phyloP scores from a whole-genome alignment of 1,284 basidiomycete genomes.

The Mycena sp. region DNA sequence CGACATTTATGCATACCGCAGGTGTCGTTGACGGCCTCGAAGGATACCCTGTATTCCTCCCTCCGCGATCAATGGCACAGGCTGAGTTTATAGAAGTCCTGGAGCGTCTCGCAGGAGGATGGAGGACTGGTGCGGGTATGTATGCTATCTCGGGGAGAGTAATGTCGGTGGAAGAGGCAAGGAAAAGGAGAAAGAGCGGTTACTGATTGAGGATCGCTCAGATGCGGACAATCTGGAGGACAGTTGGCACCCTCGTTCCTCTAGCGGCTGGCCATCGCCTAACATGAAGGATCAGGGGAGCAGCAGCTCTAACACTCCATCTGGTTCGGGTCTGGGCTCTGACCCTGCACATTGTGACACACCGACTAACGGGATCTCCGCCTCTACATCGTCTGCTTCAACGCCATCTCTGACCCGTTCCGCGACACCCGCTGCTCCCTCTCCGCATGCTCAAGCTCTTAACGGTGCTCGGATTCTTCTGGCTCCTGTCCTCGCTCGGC shows the following conservation, averaged over 20 bases:
- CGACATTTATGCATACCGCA: slow-evolving; percentile 70
- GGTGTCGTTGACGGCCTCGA: slow-evolving; percentile 80
- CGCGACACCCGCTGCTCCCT: slow-evolving; percentile 32
- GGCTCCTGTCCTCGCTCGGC: slow-evolving; percentile 68
- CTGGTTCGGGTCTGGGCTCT: slow-evolving; percentile 32
- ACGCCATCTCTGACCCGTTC: slow-evolving; percentile 37
- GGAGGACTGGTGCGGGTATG: slow-evolving; percentile 67
- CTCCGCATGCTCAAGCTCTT: slow-evolving; percentile 55
- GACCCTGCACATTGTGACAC: background rate
- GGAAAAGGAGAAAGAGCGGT: slow-evolving; percentile 39
- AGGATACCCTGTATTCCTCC: slow-evolving; percentile 85
- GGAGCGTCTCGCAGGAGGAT: slow-evolving; percentile 78
- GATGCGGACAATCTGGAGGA: background rate
- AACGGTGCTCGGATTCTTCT: slow-evolving; percentile 75
- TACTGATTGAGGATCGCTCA: slow-evolving; percentile 51
- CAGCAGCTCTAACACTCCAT: slow-evolving; percentile 31
- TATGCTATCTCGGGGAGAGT: slow-evolving; percentile 47
- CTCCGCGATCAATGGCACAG: slow-evolving; percentile 85
- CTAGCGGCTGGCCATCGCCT: slow-evolving; percentile 36
- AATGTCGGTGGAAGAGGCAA: slow-evolving; percentile 49
- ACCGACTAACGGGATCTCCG: slow-evolving; percentile 1
- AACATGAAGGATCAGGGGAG: slow-evolving; percentile 20
- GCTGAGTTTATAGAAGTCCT: slow-evolving; percentile 85
- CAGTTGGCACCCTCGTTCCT: slow-evolving; percentile 31
- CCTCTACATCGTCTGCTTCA: slow-evolving; percentile 27